Base-by-base conservation (phyloP, 257 asterid genomes). In the Schizonepeta tenuifolia region DNA sequence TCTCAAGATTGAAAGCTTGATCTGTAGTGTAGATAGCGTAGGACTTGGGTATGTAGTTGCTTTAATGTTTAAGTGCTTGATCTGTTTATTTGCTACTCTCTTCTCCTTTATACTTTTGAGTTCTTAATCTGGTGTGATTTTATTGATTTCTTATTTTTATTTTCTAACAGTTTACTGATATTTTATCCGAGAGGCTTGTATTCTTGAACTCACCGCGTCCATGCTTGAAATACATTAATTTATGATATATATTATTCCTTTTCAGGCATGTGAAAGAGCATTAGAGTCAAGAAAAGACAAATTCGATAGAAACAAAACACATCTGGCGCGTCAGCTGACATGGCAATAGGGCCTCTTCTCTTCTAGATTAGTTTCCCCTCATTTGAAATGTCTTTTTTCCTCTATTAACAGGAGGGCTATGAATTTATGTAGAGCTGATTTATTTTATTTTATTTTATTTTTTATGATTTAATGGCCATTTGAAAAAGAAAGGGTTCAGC, bases 401-500 rank as follows among this genome's bases (percentile, higher is more conserved):
- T 55, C 36, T 59, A 35, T 49, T 72, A 26, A 14, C 35, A 46
- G 63, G 18, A 59, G 38, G 65, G 50, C 61, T 70, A 65, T 71
- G 57, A 18, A 46, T 40, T 24, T 43, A 57, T 26, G 59, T 17
- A 17, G 36, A 26, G 54, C 79, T 72, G 74, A 75, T 79, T 59
- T 55, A 65, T 24, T 60, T 33, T n/a, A n/a, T n/a, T n/a, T n/a
- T n/a, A n/a, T n/a, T 22, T 64, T 65, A 36, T 73, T 56, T 63
- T 41, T 17, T 40, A 43, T 90, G 98, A 83, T 92, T 92, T 77
- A 92, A 90, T 86, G 89, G 90, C 71, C 97, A 92, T 83, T 79
- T 92, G 87, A 82, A 82, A 76, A 92, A 83, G 88, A 90, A 92
- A 83, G 97, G 98, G 62, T 83, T 90, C 80, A 88, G 90, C 33